Conservation (phyloP, 1,284 basidiomycete genomes). For the Salmacisia buchloeana region DNA sequence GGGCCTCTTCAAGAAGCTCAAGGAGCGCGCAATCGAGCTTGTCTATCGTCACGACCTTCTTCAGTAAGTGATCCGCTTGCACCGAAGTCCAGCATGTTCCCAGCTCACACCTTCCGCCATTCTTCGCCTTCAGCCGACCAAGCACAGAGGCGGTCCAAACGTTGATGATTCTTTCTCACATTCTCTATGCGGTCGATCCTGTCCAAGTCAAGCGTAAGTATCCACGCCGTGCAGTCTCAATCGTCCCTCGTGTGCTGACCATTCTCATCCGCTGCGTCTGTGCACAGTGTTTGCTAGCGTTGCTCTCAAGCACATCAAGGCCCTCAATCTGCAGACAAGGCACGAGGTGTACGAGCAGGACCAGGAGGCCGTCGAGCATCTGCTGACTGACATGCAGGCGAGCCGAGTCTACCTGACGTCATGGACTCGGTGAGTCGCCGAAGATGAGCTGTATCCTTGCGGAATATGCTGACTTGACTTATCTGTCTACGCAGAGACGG, state of each 20-base stretch:
- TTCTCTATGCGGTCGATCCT: constrained; percentile 28
- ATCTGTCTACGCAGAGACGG: constrained; percentile 18
- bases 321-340: constrained; percentile 12
- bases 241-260: neutral
- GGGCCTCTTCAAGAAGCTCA: constrained; percentile 33
- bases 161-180: constrained; percentile 27
- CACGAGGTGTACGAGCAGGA: constrained; percentile 20
- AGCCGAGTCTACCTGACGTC: constrained; percentile 30
- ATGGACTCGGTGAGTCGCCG: constrained; percentile 19
- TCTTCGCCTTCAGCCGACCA: constrained; percentile 14
- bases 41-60: constrained; percentile 42
- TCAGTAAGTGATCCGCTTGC: constrained; percentile 5
- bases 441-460: too few relatives aligned
- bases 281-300: constrained; percentile 11
- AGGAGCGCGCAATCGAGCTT: constrained; percentile 35
- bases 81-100: neutral
- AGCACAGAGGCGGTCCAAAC: constrained; percentile 31
- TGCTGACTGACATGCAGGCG: constrained; percentile 25
- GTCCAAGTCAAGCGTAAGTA: constrained; percentile 10
- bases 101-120: neutral
- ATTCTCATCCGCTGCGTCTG: neutral
- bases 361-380: constrained; percentile 17
- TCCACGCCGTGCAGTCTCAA: neutral
- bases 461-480: too few relatives aligned
- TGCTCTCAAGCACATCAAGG: constrained; percentile 12